Evolutionary conservation across 2,329 filamentous ascomycete genomes (phyloP).

Genomic region (Onygenales sp.): DNA sequence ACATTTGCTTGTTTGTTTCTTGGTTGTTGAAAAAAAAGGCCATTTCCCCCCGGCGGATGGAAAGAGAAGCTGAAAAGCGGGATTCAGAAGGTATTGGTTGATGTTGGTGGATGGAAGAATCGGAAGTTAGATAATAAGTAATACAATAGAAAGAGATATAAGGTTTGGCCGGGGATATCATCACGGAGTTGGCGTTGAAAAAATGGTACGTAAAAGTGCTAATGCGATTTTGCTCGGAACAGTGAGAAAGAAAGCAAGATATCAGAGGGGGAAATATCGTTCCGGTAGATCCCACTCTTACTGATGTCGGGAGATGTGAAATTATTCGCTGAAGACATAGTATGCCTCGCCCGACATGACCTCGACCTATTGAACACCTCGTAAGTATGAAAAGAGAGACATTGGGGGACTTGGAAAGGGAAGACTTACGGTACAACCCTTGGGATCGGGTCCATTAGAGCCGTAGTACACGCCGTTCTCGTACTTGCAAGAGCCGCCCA

Average conservation of each 20-base stretch:
- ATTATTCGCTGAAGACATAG: slow-evolving; percentile 31
- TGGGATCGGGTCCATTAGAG: slow-evolving; percentile 37
- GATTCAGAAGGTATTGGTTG: no score
- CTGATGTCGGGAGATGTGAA: background rate
- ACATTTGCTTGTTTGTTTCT: no score
- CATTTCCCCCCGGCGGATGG: background rate
- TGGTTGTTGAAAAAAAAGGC: background rate
- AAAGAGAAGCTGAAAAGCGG: no score
- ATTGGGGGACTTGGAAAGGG: background rate
- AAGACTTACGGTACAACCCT: slow-evolving; percentile 71
- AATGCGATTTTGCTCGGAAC: background rate
- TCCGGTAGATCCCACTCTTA: no score
- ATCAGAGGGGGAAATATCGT: background rate
- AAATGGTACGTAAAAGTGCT: background rate
- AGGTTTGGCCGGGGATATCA: background rate
- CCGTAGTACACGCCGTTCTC: slow-evolving; percentile 54
- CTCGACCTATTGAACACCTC: slow-evolving; percentile 31
- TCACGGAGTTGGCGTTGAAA: background rate
- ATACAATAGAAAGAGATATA: background rate
- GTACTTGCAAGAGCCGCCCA: slow-evolving; percentile 55
- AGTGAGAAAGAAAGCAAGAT: background rate
- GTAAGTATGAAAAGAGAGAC: slow-evolving; percentile 4
- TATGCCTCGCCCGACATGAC: slow-evolving; percentile 41
- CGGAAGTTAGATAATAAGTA: background rate
- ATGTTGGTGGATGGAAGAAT: background rate